Evolutionary conservation across 768 basidiomycete genomes (phyloP).

Genomic region (Xerocomellus amylosporus): DNA sequence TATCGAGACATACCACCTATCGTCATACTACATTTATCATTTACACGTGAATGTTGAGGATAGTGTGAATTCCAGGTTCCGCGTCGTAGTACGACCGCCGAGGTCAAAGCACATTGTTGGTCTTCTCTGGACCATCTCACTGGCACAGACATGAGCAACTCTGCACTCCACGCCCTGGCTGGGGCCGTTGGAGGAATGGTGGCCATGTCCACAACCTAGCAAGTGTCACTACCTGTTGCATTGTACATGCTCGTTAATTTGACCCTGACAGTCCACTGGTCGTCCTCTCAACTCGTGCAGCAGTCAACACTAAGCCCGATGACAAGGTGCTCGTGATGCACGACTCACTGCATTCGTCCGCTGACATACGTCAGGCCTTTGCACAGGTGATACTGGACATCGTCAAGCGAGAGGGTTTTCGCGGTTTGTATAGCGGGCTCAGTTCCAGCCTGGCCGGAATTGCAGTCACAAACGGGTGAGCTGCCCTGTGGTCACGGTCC

Average conservation of each 20-base stretch:
- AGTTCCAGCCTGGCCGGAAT: constrained; percentile 85
- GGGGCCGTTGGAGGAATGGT: constrained; percentile 88
- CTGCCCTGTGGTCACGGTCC: constrained; percentile 11
- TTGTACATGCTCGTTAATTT: neutral
- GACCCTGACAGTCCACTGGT: constrained; percentile 69
- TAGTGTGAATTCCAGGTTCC: neutral
- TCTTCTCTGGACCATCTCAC: neutral
- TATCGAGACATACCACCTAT: neutral
- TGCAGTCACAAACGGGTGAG: constrained; percentile 87
- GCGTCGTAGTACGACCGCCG: neutral
- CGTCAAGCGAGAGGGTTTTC: constrained; percentile 78
- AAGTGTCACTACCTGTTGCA: constrained; percentile 27
- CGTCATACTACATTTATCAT: too few species aligned
- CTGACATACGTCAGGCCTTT: constrained; percentile 45
- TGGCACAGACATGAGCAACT: constrained; percentile 65
- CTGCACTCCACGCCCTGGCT: constrained; percentile 80
- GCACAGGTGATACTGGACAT: constrained; percentile 70
- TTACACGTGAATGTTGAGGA: neutral
- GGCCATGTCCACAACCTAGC: constrained; percentile 92
- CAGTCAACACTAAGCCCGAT: constrained; percentile 81
- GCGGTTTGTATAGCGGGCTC: constrained; percentile 85
- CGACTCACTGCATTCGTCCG: neutral
- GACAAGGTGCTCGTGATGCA: constrained; percentile 53
- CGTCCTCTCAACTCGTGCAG: constrained; percentile 89
- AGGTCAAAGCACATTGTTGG: neutral